Base-by-base conservation (phyloP, 1,139 yeast genomes). In the Starmera stellimalicola region DNA sequence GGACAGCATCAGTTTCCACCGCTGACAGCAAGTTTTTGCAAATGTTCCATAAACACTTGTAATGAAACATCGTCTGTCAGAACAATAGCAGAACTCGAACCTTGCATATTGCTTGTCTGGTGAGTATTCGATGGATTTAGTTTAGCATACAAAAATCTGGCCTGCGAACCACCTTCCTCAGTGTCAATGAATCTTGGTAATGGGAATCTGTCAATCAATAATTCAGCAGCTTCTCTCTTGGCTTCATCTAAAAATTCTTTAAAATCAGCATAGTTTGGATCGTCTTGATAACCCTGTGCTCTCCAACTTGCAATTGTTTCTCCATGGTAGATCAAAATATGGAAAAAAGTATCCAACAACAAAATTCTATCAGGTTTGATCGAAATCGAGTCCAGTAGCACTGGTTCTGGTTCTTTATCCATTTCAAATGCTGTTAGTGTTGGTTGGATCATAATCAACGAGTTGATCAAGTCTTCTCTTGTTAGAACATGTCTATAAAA, bases 141-240 rank as follows among this genome's bases (percentile, higher is more conserved):
- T 63, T 85, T 88, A 32, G 96, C 84, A 55, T 85, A 76, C 61
- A 91, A 71, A 70, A 91, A 91, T 65, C 98, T 79, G 3, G 97
- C 97, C 65, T 91, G 98, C 19, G 96, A 87, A 34, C 95, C 96
- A 52, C 97, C 96, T 50, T 87, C 95, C 55, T 88, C 96, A 36
- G 96, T 87, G 50, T 88, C 95, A 48, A 88, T 85, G 57, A 84
- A 91, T 62, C 97, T 76, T 33, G 98, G 98, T 52, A 91, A 70
- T 50, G 98, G 98, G 75, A 85, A 91, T 58, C 98, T 76, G 54
- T 91, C 97, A 24, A 82, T 77, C 52, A 91, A 73, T 44, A 91
- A 67, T 47, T 82, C 88, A 5, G 94, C 93, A 19, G 96, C 97
- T 60, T 91, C 98, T 39, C 74, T 73, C 52, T 85, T 80, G 33